Conservation (phyloP, 1,284 basidiomycete species). For the Polyporus tsugae region DNA sequence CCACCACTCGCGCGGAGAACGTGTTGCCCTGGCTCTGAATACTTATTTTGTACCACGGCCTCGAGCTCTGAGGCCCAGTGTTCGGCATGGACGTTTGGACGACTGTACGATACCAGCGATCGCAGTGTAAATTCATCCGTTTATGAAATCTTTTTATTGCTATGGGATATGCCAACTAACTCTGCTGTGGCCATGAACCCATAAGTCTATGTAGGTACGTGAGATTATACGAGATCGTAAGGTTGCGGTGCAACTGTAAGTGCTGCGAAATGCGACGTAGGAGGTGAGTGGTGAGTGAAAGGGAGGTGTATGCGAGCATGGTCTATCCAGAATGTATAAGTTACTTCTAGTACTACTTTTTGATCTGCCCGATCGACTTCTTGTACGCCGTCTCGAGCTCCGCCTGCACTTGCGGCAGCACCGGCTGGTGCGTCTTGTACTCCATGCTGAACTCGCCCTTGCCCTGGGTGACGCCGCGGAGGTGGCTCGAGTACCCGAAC, state of each 20-base stretch:
- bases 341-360: conserved; percentile 53
- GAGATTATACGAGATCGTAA: conserved; percentile 29
- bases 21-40: conserved; percentile 61
- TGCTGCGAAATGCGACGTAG: background rate
- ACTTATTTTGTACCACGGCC: background rate
- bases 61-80: background rate
- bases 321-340: conserved; percentile 4
- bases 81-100: background rate
- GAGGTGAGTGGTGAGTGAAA: conserved; percentile 7
- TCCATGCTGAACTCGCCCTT: conserved; percentile 98
- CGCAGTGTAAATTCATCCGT: background rate
- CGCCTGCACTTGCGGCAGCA: conserved; percentile 89
- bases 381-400: conserved; percentile 73
- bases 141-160: conserved; percentile 10
- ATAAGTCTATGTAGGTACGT: conserved; percentile 17
- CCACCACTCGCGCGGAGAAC: conserved; percentile 63
- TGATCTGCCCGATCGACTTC: conserved; percentile 57
- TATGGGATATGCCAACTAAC: conserved; percentile 10
- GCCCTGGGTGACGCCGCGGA: conserved; percentile 95
- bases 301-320: background rate
- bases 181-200: conserved; percentile 3
- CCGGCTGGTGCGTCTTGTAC: conserved; percentile 91
- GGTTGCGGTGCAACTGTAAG: conserved; percentile 11
- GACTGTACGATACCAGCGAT: background rate
- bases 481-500: conserved; percentile 96